Evolutionary conservation across 257 asterid species (phyloP).

Genomic region (Plantago major): DNA sequence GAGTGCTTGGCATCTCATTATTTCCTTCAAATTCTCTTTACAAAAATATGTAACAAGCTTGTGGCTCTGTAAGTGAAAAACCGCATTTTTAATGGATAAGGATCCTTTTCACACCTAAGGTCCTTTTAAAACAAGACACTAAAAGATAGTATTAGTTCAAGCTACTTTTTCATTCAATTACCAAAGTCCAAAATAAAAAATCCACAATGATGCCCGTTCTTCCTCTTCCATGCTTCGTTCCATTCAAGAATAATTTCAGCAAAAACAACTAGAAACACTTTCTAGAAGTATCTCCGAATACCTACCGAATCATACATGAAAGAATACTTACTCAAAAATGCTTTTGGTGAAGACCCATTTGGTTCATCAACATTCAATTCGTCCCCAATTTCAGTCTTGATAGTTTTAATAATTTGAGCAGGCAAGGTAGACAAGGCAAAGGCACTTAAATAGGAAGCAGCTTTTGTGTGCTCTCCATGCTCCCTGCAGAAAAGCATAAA

Average conservation of each 20-base stretch:
- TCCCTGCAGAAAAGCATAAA: slow-evolving; percentile 38
- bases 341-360: slow-evolving; percentile 53
- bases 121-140: neutral
- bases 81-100: neutral
- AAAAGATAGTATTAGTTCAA: neutral
- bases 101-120: neutral
- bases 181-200: neutral
- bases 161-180: neutral
- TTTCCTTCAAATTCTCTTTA: too few relatives aligned
- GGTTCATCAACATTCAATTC: slow-evolving; percentile 36
- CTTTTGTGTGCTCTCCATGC: slow-evolving; percentile 39
- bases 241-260: neutral
- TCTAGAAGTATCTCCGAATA: neutral
- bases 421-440: slow-evolving; percentile 52
- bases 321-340: slow-evolving; percentile 46
- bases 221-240: too few relatives aligned
- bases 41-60: neutral
- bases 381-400: slow-evolving; percentile 35
- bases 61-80: neutral
- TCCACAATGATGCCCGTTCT: too few relatives aligned
- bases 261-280: neutral
- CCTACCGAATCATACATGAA: neutral
- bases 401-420: slow-evolving; percentile 33
- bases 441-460: slow-evolving; percentile 43
- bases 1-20: too few relatives aligned